Evolutionary conservation across 2,329 filamentous ascomycete species (phyloP).

Genomic region (Tympanopsis confertula): DNA sequence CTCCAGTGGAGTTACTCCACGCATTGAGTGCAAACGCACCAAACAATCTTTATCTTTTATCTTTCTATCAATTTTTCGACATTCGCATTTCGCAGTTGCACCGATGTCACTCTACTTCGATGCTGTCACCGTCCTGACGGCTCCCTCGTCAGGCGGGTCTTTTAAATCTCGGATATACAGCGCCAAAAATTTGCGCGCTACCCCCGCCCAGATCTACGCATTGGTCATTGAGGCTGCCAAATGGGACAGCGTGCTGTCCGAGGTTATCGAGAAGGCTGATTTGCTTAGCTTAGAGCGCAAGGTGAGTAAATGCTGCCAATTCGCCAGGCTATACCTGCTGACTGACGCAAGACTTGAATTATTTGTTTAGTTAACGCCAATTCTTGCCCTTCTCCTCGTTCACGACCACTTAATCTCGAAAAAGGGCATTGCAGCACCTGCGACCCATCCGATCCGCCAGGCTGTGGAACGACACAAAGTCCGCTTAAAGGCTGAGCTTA

Average conservation of each 20-base stretch:
- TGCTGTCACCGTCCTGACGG: slow-evolving; percentile 39
- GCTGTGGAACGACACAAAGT: slow-evolving; percentile 45
- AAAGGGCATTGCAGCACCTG: slow-evolving; percentile 42
- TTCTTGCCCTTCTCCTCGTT: slow-evolving; percentile 43
- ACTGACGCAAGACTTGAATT: background rate
- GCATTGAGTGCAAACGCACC: too few relatives aligned
- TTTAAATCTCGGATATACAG: slow-evolving; percentile 52
- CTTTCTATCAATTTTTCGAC: too few relatives aligned
- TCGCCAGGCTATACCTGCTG: background rate
- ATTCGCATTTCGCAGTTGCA: too few relatives aligned
- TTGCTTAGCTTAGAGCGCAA: slow-evolving; percentile 44
- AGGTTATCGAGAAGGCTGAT: slow-evolving; percentile 47
- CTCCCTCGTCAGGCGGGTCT: slow-evolving; percentile 36
- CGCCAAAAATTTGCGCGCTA: slow-evolving; percentile 37
- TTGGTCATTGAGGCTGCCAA: slow-evolving; percentile 47
- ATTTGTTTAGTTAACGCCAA: slow-evolving; percentile 34
- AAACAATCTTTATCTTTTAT: too few relatives aligned
- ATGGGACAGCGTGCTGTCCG: slow-evolving; percentile 47
- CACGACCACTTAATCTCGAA: slow-evolving; percentile 50
- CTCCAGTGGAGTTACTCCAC: too few relatives aligned
- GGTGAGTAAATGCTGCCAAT: slow-evolving; percentile 21
- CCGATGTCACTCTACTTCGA: slow-evolving; percentile 60
- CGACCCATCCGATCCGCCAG: slow-evolving; percentile 40
- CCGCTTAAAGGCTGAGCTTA: slow-evolving; percentile 44
- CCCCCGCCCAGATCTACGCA: slow-evolving; percentile 46